Percentiles rank a stretch among this genome's conserved stretches.
phyloP scores from a whole-genome alignment of 306 rosid genomes.

The Quercus ilex region DNA sequence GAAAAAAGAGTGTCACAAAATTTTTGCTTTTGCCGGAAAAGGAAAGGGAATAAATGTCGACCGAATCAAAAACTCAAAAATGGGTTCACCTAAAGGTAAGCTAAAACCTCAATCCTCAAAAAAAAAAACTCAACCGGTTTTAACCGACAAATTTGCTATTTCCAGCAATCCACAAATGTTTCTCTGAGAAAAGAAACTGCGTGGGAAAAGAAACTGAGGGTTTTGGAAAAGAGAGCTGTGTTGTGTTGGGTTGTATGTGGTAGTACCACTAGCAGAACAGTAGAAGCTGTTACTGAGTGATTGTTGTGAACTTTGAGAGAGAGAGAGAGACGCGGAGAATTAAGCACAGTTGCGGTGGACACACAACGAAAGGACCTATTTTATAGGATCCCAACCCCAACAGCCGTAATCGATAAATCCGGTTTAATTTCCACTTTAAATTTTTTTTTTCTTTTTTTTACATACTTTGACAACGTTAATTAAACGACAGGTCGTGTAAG shows the following conservation, averaged over 20 bases:
- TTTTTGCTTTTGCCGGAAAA: conserved; percentile 36
- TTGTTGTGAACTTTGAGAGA: not conserved
- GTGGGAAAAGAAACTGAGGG: not conserved
- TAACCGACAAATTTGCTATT: not conserved
- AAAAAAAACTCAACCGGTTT: not conserved
- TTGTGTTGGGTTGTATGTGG: too few relatives aligned
- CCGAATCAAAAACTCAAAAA: conserved; percentile 8
- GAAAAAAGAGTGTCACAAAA: conserved; percentile 11
- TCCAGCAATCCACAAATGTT: not conserved
- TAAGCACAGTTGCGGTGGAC: conserved; percentile 11
- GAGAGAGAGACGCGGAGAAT: not conserved
- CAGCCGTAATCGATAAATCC: conserved; percentile 33
- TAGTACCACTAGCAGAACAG: too few relatives aligned
- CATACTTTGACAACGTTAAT: not conserved
- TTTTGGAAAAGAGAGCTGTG: not conserved
- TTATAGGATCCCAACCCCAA: conserved; percentile 52
- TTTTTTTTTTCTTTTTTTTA: not conserved
- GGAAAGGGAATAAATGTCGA: conserved; percentile 25
- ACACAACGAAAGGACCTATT: conserved; percentile 32
- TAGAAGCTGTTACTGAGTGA: too few relatives aligned
- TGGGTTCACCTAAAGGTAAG: not conserved
- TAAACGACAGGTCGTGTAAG: not conserved
- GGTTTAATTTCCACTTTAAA: conserved; percentile 15
- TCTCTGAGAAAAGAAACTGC: not conserved
- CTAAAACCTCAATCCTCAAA: not conserved